Percentiles rank a stretch among this genome's conserved stretches.
phyloP scores from a whole-genome alignment of 441 rosid species.

The Pelargonium fulgidum region DNA sequence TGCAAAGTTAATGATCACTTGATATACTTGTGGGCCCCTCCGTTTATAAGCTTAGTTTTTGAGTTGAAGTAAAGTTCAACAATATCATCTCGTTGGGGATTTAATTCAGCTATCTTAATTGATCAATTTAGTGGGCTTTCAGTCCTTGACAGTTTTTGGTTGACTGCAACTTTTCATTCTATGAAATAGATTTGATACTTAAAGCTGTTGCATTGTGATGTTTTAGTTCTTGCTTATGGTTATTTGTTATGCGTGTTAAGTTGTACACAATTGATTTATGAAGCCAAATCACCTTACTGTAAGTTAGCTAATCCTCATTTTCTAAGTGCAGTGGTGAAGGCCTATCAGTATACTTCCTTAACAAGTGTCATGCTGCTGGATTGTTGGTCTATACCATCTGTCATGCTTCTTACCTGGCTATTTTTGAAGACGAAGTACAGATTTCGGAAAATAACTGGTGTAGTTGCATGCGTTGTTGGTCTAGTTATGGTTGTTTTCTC shows the following conservation, averaged over 20 bases:
- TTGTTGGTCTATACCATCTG: conserved; percentile 89
- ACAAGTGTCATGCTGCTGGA: conserved; percentile 93
- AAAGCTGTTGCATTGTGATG: background rate
- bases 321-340: conserved; percentile 69
- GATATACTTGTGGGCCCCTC: too few relatives aligned
- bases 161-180: too few relatives aligned
- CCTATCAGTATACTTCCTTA: conserved; percentile 78
- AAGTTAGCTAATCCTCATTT: conserved; percentile 13
- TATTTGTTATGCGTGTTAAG: background rate
- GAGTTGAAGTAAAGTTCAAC: too few relatives aligned
- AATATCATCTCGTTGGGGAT: too few relatives aligned
- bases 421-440: conserved; percentile 74
- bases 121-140: too few relatives aligned
- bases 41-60: too few relatives aligned
- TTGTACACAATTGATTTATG: background rate
- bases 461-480: conserved; percentile 66
- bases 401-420: conserved; percentile 71
- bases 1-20: too few relatives aligned
- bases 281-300: conserved; percentile 4
- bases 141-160: too few relatives aligned
- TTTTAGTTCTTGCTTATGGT: background rate
- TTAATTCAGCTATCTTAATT: too few relatives aligned
- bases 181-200: too few relatives aligned
- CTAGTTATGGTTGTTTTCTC: conserved; percentile 77
- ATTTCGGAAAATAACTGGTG: conserved; percentile 68